Percentiles rank a stretch among this genome's conserved stretches.
These are phyloP conservation scores for Talaromyces atroroseus DNA, from an alignment of 2,329 filamentous ascomycete genomes.

Conservation along the genomic window DNA sequence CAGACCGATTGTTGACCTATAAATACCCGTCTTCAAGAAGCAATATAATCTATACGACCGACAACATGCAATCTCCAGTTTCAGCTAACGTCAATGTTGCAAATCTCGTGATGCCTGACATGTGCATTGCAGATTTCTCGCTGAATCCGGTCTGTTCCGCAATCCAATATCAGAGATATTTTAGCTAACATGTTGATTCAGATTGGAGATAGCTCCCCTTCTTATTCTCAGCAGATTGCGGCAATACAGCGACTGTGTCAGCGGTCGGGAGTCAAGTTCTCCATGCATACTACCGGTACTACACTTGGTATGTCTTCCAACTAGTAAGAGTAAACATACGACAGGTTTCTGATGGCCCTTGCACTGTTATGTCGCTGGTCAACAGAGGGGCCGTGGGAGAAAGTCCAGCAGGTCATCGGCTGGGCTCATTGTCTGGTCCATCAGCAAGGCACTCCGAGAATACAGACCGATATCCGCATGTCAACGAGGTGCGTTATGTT, in stretches of 20 bases:
- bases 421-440: conserved; percentile 72
- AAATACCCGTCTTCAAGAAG: neutral
- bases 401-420: conserved; percentile 72
- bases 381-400: conserved; percentile 79
- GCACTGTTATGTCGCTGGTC: neutral
- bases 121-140: conserved; percentile 81
- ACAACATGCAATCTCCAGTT: neutral
- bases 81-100: conserved; percentile 4
- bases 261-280: conserved; percentile 68
- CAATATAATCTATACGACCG: neutral
- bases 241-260: conserved; percentile 75
- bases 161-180: neutral
- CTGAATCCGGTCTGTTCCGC: conserved; percentile 55
- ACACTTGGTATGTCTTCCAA: conserved; percentile 61
- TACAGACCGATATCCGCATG: conserved; percentile 79
- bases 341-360: neutral
- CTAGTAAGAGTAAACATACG: neutral
- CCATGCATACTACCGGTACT: conserved; percentile 84
- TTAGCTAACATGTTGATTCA: conserved; percentile 3
- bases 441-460: conserved; percentile 63
- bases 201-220: conserved; percentile 67
- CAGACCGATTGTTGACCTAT: neutral
- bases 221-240: conserved; percentile 74
- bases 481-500: conserved; percentile 57
- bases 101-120: conserved; percentile 52